Percentiles rank a stretch among this genome's conserved stretches.
Evolutionary conservation across 2,329 filamentous ascomycete species (phyloP).

Genomic region (Arthroderma sp.): DNA sequence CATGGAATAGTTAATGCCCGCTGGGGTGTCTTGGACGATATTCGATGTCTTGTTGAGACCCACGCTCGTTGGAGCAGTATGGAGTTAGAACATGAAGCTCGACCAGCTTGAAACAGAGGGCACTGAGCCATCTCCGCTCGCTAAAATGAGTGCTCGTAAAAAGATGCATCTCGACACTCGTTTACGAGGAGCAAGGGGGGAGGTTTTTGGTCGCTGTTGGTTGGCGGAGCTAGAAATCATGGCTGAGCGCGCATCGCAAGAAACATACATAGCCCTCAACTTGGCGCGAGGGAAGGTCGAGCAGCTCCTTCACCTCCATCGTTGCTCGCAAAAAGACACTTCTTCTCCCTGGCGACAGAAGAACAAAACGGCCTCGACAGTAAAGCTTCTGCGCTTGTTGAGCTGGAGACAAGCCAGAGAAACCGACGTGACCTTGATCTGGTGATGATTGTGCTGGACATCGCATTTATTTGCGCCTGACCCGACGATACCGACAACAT

Average conservation of each 20-base stretch:
- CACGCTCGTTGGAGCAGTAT: no score
- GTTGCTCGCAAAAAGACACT: no score
- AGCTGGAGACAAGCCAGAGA: background rate
- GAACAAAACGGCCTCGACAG: no score
- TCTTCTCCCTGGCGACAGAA: background rate
- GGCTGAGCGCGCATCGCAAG: background rate
- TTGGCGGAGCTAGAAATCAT: background rate
- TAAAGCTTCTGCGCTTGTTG: background rate
- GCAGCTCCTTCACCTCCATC: no score
- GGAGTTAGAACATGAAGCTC: no score
- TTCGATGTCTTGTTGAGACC: no score
- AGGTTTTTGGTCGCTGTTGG: background rate
- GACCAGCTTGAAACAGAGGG: no score
- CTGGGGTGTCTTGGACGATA: no score
- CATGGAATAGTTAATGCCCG: background rate
- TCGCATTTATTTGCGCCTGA: background rate
- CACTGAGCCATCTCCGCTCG: background rate
- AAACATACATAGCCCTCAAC: background rate
- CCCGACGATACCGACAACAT: background rate
- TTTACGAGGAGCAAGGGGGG: background rate
- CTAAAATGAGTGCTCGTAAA: background rate
- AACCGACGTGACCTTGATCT: background rate
- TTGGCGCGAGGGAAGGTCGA: background rate
- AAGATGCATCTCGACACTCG: background rate
- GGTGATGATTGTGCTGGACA: background rate